phyloP scores from a whole-genome alignment of 306 rosid species.

The Carpinus fangiana region DNA sequence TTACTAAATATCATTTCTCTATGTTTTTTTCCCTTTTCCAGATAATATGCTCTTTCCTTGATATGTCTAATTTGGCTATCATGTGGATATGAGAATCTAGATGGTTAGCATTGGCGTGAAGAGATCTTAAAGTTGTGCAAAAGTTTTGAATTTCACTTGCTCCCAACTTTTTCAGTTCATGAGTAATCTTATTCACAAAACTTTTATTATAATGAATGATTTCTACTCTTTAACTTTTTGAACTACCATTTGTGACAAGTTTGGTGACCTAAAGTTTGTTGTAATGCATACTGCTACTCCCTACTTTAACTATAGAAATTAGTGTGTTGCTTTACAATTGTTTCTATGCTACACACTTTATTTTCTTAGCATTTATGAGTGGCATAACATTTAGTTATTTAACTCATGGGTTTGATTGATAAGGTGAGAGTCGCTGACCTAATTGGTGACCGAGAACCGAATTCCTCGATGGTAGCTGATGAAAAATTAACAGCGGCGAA shows the following conservation, averaged over 20 bases:
- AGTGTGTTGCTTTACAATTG: not conserved
- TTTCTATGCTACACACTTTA: not conserved
- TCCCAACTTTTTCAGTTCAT: not conserved
- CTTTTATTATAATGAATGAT: not conserved
- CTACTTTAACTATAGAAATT: not conserved
- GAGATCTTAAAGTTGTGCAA: not conserved
- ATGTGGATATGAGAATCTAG: not conserved
- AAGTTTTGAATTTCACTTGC: not conserved
- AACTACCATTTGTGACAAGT: not conserved
- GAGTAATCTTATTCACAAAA: not conserved
- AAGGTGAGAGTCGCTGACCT: constrained; percentile 78
- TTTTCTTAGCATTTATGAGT: not conserved
- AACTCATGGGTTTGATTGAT: constrained; percentile 32
- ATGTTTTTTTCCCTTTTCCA: not conserved
- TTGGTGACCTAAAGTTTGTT: not conserved
- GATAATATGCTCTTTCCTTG: not conserved
- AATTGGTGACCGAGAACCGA: constrained; percentile 30
- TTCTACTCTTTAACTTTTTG: not conserved
- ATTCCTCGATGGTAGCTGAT: constrained; percentile 33
- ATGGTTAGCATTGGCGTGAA: not conserved
- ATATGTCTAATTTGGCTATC: not conserved
- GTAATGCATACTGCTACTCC: not conserved
- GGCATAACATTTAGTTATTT: constrained; percentile 5
- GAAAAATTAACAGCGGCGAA: constrained; percentile 40
- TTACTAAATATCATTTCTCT: too few relatives aligned